Conservation (phyloP, 106 monocot species). For the Dioscorea dumetorum region DNA sequence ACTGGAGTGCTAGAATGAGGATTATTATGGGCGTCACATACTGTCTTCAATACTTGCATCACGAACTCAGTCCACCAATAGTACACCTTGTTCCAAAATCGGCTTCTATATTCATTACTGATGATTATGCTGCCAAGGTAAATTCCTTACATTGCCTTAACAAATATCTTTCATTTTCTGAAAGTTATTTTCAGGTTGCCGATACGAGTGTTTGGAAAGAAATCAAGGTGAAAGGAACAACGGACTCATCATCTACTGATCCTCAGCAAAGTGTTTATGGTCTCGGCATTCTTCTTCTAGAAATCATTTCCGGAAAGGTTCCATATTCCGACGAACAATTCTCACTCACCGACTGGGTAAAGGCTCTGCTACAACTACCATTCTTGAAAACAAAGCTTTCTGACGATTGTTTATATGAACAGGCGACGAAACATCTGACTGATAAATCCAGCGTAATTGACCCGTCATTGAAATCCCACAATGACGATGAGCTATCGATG, state of each 20-base stretch:
- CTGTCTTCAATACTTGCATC: slow-evolving; percentile 84
- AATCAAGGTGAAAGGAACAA: slow-evolving; percentile 5
- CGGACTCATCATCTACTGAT: slow-evolving; percentile 15
- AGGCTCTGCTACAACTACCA: too few relatives aligned
- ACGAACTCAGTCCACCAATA: slow-evolving; percentile 69
- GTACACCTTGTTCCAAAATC: slow-evolving; percentile 39
- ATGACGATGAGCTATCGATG: slow-evolving; percentile 37
- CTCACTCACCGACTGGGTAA: slow-evolving; percentile 56
- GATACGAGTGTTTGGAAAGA: slow-evolving; percentile 48
- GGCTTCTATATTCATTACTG: slow-evolving; percentile 47
- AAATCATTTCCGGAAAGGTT: slow-evolving; percentile 71
- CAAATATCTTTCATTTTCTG: not conserved
- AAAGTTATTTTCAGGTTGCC: slow-evolving; percentile 24
- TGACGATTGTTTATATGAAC: slow-evolving; percentile 6
- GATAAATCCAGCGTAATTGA: slow-evolving; percentile 39
- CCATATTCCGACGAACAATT: slow-evolving; percentile 40
- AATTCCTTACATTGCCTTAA: not conserved
- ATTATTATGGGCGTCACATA: slow-evolving; percentile 87
- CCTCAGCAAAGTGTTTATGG: slow-evolving; percentile 50
- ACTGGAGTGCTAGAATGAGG: slow-evolving; percentile 80
- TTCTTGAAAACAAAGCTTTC: not conserved
- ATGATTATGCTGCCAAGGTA: slow-evolving; percentile 93
- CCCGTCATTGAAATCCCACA: slow-evolving; percentile 40
- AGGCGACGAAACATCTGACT: slow-evolving; percentile 61
- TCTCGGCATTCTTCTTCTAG: slow-evolving; percentile 74